Base-by-base conservation (phyloP, 116 monocot genomes). In the Iris pallida region DNA sequence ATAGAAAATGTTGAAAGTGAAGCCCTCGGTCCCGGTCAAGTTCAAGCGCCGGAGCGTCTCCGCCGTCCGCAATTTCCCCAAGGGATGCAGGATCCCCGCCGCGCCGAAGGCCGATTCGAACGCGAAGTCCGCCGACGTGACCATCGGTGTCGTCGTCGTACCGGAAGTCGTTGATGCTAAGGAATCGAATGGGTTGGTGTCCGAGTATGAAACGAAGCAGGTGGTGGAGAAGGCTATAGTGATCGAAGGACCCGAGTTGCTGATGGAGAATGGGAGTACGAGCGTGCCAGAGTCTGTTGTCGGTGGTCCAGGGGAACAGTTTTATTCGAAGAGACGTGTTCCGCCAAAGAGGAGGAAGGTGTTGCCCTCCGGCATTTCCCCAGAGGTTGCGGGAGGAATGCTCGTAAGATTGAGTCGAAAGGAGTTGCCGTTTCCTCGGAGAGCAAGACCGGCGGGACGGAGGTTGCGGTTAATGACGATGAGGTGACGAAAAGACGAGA, bases 351-450 rank as follows among this genome's bases (percentile, higher is more conserved):
- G 74, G 59, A 81, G 81, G 63, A 77, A 77, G 41, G 45, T 62
- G 8, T 78, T 6, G 81, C 60, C 8, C 56, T 75, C 20, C 74
- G 85, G 40, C 56, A 71, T 66, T 85, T 81, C 59, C 85, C 85
- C 12, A 5, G 41, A 49, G 81, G 85, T 8, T 85, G 85, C 75
- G 81, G 74, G 16, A 63, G 69, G 47, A 41, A 42, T 40, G 43
- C 69, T 68, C 12, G 56, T 10, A 20, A 45, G 53, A 56, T 16
- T 47, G 16, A 11, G 20, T 55, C 16, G 68, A 17, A 7, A 13
- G 42, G 14, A 7, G 7, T 49, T 19, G 41, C 18, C 53, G 30
- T 49, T 46, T 69, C 69, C 14, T 47, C 43, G n/a, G 70, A 71
- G 53, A 53, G 66, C 53, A 54, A 53, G 66, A 14, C 11, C 4